Evolutionary conservation across 805 yeast species (phyloP).

Genomic region (Pichia exigua): DNA sequence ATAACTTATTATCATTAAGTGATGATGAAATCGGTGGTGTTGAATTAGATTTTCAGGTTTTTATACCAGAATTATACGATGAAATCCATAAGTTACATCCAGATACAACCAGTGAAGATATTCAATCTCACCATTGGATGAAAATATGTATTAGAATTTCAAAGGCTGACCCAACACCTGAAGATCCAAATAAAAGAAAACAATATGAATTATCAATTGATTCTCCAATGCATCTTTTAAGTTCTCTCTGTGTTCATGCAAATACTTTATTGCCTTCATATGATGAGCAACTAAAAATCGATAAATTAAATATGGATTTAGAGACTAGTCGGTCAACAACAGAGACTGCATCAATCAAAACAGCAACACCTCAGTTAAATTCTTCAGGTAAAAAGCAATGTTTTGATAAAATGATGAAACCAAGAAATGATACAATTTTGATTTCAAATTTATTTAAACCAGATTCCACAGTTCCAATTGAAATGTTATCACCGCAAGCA

Average conservation of each 20-base stretch:
- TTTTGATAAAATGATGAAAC: constrained; percentile 23
- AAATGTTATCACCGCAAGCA: constrained; percentile 57
- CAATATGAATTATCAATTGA: constrained; percentile 94
- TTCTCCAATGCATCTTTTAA: constrained; percentile 81
- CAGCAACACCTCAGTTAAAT: constrained; percentile 1
- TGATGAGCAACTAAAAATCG: constrained; percentile 24
- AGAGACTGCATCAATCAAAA: neutral
- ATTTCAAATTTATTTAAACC: constrained; percentile 52
- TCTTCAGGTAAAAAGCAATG: constrained; percentile 2
- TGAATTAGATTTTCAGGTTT: constrained; percentile 82
- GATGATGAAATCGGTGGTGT: constrained; percentile 54
- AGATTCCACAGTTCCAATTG: constrained; percentile 32
- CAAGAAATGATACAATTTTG: constrained; percentile 22
- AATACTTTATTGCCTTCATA: constrained; percentile 74
- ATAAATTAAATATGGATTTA: neutral
- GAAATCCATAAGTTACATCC: constrained; percentile 63
- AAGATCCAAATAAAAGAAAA: constrained; percentile 50
- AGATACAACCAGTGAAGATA: constrained; percentile 70
- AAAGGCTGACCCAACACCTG: constrained; percentile 45
- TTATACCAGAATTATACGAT: constrained; percentile 63
- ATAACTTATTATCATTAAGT: constrained; percentile 38
- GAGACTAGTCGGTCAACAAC: neutral
- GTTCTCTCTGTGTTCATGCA: constrained; percentile 72
- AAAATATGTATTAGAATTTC: constrained; percentile 81
- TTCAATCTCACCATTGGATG: constrained; percentile 93